Base-by-base conservation (phyloP, 2,329 filamentous ascomycete genomes). In the Stromatinia cepivora region DNA sequence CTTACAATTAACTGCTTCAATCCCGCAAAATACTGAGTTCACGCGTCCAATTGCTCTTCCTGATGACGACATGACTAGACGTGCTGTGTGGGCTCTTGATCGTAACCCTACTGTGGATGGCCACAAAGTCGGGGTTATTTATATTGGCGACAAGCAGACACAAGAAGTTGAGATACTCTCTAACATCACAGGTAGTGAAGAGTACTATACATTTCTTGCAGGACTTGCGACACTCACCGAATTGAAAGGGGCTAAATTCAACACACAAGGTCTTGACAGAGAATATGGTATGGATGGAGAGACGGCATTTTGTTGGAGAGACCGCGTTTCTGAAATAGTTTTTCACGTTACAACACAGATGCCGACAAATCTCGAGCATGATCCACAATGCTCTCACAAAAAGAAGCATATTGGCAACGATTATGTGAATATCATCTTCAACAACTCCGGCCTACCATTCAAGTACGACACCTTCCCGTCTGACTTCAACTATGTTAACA, bases 321-420 rank as follows among this genome's bases (percentile, higher is more conserved):
- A 98, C 78, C 87, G 94, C 56, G 93, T 97, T 69, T 95, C 94
- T 7, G 95, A 98, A 79, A 92, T 99, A 57, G 90, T 98, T 42
- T 99, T 96, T 80, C 95, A 98, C 78, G 90, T 98, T 67, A 93
- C 92, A 7, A 99, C 94, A 5, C 93, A 98, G 85, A 99, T 99
- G 95, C 95, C 95, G 1, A 97, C 93, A 13, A 87, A 96, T 77
- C 82, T 90, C 20, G 88, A 93, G 67, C 85, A 87, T 42, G 93
- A 97, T 75, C 87, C 90, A 13, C 85, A 88, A 71, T 93, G 90
- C 77, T 89, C 90, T 71, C 86, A 88, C 79, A 99, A 99, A 83
- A 99, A 99, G 81, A 86, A 89, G 3, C 96, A 98, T 77, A 95
- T 98, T 71, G 95, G 95, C 70, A 99, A 99, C 77, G 95, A 98